Percentiles rank a stretch among this genome's conserved stretches.
These are phyloP conservation scores for Allantophomopsis lycopodina DNA, from an alignment of 2,329 filamentous ascomycete species.

Conservation along the genomic window DNA sequence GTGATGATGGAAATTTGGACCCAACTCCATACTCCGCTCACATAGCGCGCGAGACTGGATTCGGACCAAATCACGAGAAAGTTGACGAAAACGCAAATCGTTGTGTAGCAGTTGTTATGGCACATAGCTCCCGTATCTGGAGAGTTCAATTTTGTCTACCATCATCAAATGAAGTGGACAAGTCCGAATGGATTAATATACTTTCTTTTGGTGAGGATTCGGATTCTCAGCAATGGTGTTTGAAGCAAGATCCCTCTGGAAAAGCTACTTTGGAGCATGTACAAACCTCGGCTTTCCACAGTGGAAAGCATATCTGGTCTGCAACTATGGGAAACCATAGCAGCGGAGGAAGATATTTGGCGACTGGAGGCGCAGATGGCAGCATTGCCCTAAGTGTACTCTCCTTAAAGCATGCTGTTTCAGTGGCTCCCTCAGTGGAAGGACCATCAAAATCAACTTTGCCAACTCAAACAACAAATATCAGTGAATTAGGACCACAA, in stretches of 20 bases:
- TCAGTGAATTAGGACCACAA: no score
- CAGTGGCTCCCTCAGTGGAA: no score
- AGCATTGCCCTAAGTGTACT: slow-evolving; percentile 31
- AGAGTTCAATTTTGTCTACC: slow-evolving; percentile 50
- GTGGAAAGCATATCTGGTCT: slow-evolving; percentile 88
- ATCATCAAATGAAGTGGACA: not conserved
- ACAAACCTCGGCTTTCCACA: slow-evolving; percentile 49
- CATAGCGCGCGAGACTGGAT: slow-evolving; percentile 35
- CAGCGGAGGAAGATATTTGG: slow-evolving; percentile 14
- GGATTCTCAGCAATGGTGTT: slow-evolving; percentile 56
- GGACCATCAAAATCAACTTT: no score
- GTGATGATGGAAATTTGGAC: no score
- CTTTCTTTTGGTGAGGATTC: slow-evolving; percentile 81
- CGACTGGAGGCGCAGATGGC: slow-evolving; percentile 79
- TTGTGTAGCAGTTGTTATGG: slow-evolving; percentile 62
- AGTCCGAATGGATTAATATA: slow-evolving; percentile 27
- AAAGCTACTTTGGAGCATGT: slow-evolving; percentile 30
- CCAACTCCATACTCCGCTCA: no score
- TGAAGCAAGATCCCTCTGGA: slow-evolving; percentile 6
- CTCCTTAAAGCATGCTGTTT: no score
- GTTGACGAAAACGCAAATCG: slow-evolving; percentile 18
- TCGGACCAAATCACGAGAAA: no score
- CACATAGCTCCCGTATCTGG: slow-evolving; percentile 85
- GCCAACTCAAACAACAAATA: no score
- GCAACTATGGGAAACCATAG: slow-evolving; percentile 30